A percentile compares a stretch with the other conserved stretches of the same genome.
phyloP scores from a whole-genome alignment of 768 basidiomycete genomes.

The Coprinopsis sp. region DNA sequence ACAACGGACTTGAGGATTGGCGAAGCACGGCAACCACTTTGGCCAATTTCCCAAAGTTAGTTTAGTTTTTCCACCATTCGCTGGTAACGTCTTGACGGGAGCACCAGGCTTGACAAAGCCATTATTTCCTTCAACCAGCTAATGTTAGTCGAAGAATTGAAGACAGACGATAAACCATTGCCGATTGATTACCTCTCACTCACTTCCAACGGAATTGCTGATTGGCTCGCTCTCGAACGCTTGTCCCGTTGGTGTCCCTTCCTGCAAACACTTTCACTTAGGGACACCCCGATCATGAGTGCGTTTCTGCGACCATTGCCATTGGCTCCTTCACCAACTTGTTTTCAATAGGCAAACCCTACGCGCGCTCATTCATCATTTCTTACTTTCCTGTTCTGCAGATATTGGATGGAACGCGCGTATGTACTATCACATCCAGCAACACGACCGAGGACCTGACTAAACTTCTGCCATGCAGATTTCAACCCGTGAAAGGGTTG shows the following conservation, averaged over 20 bases:
- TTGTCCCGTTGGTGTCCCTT: conserved; percentile 65
- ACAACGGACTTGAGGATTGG: conserved; percentile 62
- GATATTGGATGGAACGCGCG: conserved; percentile 59
- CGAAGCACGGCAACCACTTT: conserved; percentile 38
- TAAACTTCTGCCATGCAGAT: conserved; percentile 42
- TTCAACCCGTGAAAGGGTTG: conserved; percentile 62
- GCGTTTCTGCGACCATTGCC: conserved; percentile 29
- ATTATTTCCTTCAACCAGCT: conserved; percentile 64
- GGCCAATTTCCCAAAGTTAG: conserved; percentile 42
- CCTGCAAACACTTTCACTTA: conserved; percentile 56
- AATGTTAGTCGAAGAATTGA: too few species aligned
- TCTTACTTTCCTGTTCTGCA: conserved; percentile 63
- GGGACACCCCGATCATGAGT: conserved; percentile 60
- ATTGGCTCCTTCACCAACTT: conserved; percentile 27
- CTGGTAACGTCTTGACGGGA: conserved; percentile 14
- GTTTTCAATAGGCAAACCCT: conserved; percentile 3
- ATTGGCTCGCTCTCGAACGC: conserved; percentile 64
- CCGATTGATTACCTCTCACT: conserved; percentile 50
- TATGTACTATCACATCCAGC: conserved; percentile 30
- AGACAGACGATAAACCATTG: conserved; percentile 46
- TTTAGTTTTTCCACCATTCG: conserved; percentile 14
- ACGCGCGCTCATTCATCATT: conserved; percentile 57
- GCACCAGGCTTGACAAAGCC: conserved; percentile 55
- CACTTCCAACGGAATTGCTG: conserved; percentile 50
- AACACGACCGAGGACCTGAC: neutral